Percentiles rank a stretch among this genome's conserved stretches.
Conservation (phyloP, 2,329 filamentous ascomycete genomes). For the Huntiella moniliformis region DNA sequence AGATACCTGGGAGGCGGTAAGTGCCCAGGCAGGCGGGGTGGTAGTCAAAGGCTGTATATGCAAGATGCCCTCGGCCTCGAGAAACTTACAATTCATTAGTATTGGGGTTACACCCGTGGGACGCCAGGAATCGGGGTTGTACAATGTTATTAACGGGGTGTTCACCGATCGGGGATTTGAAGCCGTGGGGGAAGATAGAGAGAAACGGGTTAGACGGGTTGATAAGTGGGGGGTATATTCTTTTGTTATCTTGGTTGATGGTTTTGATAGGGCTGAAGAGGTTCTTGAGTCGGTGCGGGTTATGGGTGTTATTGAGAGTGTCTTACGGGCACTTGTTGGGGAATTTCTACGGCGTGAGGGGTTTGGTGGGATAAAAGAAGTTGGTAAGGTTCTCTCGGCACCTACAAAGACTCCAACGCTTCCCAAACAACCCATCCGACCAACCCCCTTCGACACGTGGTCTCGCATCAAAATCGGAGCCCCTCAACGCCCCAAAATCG, state of each 20-base stretch:
- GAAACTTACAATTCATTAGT: conserved; percentile 62
- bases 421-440: not conserved
- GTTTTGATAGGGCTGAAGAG: not conserved
- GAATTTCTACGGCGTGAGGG: conserved; percentile 50
- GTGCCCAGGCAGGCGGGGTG: conserved; percentile 43
- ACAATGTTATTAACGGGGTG: conserved; percentile 57
- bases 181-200: conserved; percentile 27
- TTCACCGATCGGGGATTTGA: conserved; percentile 69
- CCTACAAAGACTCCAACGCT: no score
- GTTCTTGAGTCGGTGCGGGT: conserved; percentile 1
- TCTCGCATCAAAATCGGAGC: conserved; percentile 17
- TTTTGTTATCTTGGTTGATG: conserved; percentile 34
- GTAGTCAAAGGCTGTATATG: conserved; percentile 55
- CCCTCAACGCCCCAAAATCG: not conserved
- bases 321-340: conserved; percentile 49
- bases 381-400: no score
- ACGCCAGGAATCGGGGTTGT: conserved; percentile 43
- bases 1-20: conserved; percentile 50
- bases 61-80: conserved; percentile 48
- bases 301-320: conserved; percentile 23
- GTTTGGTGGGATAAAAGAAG: not conserved
- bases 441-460: conserved; percentile 22
- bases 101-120: conserved; percentile 51
- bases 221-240: conserved; percentile 85
- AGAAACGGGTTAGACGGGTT: conserved; percentile 36